Percentiles rank a stretch among this genome's conserved stretches.
Evolutionary conservation across 306 rosid species (phyloP).

Genomic region (Pueraria montana): DNA sequence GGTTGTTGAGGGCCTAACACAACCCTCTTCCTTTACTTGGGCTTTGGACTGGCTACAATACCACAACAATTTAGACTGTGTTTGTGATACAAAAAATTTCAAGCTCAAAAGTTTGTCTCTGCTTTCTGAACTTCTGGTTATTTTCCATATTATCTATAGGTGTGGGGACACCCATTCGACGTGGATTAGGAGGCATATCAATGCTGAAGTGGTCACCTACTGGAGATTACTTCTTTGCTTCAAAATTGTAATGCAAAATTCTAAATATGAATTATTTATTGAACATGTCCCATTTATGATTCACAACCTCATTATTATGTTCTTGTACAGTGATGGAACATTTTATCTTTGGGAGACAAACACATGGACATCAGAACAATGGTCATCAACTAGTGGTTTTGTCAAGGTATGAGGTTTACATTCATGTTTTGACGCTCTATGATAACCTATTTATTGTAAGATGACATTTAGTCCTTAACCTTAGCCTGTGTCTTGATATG

Average conservation of each 20-base stretch:
- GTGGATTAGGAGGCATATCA: slow-evolving; percentile 93
- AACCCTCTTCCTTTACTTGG: not conserved
- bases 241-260: slow-evolving; percentile 72
- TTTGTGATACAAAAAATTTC: not conserved
- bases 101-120: not conserved
- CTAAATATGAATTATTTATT: slow-evolving; percentile 33
- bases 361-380: slow-evolving; percentile 94
- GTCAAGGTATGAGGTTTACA: slow-evolving; percentile 67
- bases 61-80: slow-evolving; percentile 4
- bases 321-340: slow-evolving; percentile 80
- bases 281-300: slow-evolving; percentile 30
- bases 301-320: slow-evolving; percentile 38
- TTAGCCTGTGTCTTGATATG: not conserved
- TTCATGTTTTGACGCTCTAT: slow-evolving; percentile 32
- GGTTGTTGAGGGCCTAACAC: not conserved
- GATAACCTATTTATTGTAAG: slow-evolving; percentile 19
- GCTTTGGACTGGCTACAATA: not conserved
- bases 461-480: slow-evolving; percentile 5
- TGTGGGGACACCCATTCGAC: slow-evolving; percentile 87
- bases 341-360: slow-evolving; percentile 99
- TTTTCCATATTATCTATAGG: slow-evolving; percentile 60
- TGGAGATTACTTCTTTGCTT: slow-evolving; percentile 95
- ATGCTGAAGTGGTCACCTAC: slow-evolving; percentile 95
- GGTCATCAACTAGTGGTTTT: slow-evolving; percentile 94
- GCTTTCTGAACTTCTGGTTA: slow-evolving; percentile 31